These are phyloP conservation scores for Russula emetica DNA, from an alignment of 768 basidiomycete genomes.

Conservation along the genomic window DNA sequence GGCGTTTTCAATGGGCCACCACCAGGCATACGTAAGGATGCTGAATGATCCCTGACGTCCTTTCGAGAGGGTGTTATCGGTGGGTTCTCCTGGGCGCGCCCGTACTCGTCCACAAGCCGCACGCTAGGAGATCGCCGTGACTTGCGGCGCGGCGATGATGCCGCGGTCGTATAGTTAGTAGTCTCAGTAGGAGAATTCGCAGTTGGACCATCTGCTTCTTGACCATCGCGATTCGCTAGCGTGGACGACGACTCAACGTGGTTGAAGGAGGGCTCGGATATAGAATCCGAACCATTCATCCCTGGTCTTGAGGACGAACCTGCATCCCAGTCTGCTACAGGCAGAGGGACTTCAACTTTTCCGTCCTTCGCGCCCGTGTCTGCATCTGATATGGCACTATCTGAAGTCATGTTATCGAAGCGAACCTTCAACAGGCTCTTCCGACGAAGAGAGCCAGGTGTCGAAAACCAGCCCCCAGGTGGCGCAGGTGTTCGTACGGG, in stretches of 20 bases:
- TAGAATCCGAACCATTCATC: slow-evolving; percentile 12
- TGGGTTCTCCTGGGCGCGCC: slow-evolving; percentile 31
- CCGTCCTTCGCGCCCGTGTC: slow-evolving; percentile 22
- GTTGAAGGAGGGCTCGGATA: slow-evolving; percentile 26
- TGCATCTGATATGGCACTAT: slow-evolving; percentile 32
- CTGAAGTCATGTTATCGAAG: slow-evolving; percentile 49
- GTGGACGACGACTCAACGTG: slow-evolving; percentile 23
- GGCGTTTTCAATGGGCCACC: slow-evolving; percentile 28
- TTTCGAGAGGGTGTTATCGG: slow-evolving; percentile 26
- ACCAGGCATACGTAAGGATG: slow-evolving; percentile 20
- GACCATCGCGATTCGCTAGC: not conserved
- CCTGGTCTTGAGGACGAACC: not conserved
- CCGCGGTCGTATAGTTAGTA: slow-evolving; percentile 18
- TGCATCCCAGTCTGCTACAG: slow-evolving; percentile 18
- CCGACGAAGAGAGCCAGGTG: slow-evolving; percentile 44
- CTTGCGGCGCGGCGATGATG: slow-evolving; percentile 34
- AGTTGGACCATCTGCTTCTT: not conserved
- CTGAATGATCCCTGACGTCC: slow-evolving; percentile 28
- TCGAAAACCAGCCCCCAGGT: slow-evolving; percentile 45
- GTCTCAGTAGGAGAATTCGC: slow-evolving; percentile 25
- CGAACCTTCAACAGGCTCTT: slow-evolving; percentile 69
- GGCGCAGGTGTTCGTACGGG: slow-evolving; percentile 43
- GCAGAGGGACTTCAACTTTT: not conserved
- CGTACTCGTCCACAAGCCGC: slow-evolving; percentile 69
- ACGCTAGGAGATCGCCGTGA: slow-evolving; percentile 50